A percentile compares a stretch with the other conserved stretches of the same genome.
phyloP scores from a whole-genome alignment of 2,329 filamentous ascomycete genomes.

The Phoma sp. region DNA sequence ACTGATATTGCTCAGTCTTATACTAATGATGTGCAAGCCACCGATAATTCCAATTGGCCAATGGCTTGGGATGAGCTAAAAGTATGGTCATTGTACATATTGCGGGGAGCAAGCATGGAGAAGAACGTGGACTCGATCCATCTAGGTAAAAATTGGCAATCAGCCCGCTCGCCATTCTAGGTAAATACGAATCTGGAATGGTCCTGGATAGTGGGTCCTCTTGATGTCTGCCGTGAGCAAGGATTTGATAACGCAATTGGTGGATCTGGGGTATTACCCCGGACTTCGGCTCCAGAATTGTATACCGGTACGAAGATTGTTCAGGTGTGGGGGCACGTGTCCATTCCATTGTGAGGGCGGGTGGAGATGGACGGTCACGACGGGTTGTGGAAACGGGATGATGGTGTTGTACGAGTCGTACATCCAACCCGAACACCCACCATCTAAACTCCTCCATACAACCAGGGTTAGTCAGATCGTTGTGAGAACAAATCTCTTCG shows the following conservation, averaged over 20 bases:
- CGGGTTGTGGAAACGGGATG: not conserved
- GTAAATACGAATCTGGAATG: not conserved
- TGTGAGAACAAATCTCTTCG: not conserved
- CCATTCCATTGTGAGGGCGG: not conserved
- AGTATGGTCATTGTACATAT: not conserved
- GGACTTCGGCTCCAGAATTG: conserved; percentile 11
- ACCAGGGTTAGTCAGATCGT: not conserved
- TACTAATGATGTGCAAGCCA: not conserved
- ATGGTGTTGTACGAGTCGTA: conserved; percentile 10
- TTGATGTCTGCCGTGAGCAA: not conserved
- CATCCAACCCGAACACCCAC: not conserved
- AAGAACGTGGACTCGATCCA: not conserved
- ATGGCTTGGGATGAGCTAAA: not conserved
- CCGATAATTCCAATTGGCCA: not conserved
- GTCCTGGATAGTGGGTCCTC: not conserved
- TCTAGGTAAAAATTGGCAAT: not conserved
- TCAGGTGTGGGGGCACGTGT: not conserved
- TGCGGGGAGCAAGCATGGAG: not conserved
- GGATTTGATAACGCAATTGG: not conserved
- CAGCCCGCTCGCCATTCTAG: not conserved
- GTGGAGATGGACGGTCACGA: not conserved
- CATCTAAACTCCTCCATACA: not conserved
- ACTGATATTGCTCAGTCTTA: not conserved
- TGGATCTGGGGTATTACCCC: not conserved
- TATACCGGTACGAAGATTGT: not conserved